phyloP scores from a whole-genome alignment of 2,329 filamentous ascomycete genomes.

The Hymenoscyphus salicellus region DNA sequence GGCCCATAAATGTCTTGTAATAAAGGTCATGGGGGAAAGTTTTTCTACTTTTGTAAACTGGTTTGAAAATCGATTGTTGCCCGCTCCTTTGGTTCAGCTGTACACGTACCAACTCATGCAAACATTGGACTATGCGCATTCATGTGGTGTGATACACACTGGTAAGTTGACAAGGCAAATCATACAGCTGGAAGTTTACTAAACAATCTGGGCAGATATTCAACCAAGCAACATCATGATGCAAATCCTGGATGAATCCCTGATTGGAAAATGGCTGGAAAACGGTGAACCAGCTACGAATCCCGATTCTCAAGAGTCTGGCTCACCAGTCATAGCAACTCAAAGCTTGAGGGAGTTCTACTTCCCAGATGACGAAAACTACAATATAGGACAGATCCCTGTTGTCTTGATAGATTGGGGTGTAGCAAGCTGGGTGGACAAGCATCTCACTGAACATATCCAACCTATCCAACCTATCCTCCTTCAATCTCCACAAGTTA shows the following conservation, averaged over 20 bases:
- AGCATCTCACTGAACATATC: not conserved
- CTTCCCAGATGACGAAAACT: not conserved
- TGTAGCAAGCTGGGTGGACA: not conserved
- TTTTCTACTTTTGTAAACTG: not conserved
- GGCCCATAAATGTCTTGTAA: not conserved
- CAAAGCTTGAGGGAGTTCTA: not conserved
- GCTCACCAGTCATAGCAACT: not conserved
- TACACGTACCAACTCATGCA: not conserved
- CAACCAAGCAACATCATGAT: not conserved
- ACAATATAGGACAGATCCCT: not conserved
- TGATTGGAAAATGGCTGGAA: not conserved
- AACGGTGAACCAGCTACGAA: not conserved
- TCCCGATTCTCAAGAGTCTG: not conserved
- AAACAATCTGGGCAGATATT: not conserved
- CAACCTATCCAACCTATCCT: not conserved
- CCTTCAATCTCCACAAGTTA: not conserved
- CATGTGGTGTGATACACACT: not conserved
- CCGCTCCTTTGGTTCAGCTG: not conserved
- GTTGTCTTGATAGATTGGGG: not conserved
- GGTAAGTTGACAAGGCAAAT: not conserved
- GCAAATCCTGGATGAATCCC: not conserved
- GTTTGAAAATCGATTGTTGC: not conserved
- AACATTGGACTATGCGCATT: not conserved
- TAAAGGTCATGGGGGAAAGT: not conserved
- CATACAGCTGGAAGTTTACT: not conserved